Evolutionary conservation across 352 stramenopile species (phyloP), one percentile per base, ranked within the genome.

Genomic region (Phytopythium oedochilum): DNA sequence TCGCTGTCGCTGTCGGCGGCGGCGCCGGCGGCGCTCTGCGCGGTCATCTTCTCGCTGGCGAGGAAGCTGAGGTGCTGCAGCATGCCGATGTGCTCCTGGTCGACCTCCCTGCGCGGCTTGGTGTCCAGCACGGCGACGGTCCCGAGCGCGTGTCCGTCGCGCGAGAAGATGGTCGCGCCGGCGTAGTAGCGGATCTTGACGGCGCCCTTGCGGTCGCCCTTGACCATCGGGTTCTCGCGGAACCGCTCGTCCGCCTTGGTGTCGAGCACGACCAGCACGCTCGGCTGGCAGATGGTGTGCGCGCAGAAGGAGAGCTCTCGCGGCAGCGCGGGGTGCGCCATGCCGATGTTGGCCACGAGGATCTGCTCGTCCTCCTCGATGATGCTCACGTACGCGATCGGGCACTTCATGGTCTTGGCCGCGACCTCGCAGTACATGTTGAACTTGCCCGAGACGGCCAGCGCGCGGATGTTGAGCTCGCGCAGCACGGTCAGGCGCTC

Each of bases 171-270:
- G 40, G 79, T 89, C 14, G 83, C 85, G 17, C 85, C 85, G 14
- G 83, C 79, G 58, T 95, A 95, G 61, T 93, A 95, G 55, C 83
- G 77, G 59, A 95, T 92, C 65, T 95, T 95, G 29, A 88, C 79
- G 3, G 83, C 76, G 22, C 82, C 79, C 50, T 92, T 91, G 48
- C 46, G 46, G 34, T 90, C 76, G 46, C 83, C 85, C 56, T 90
- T 91, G 29, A 93, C 85, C 77, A 95, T 92, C 22, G 85, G 85
- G 64, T 95, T 95, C 47, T 95, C 77, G 9, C 81, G 77, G 65
- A 95, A 95, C 0, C 83, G 83, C 29, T 90, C 81, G 64, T 95
- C 85, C 39, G 77, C 86, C 68, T 92, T 91, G 11, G 85, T 92
- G 57, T 95, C 85, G 22, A 92, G 65, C 54, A 95, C 81, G 28